phyloP scores from a whole-genome alignment of 1,139 yeast genomes.

The Saccharomyces hybrid region DNA sequence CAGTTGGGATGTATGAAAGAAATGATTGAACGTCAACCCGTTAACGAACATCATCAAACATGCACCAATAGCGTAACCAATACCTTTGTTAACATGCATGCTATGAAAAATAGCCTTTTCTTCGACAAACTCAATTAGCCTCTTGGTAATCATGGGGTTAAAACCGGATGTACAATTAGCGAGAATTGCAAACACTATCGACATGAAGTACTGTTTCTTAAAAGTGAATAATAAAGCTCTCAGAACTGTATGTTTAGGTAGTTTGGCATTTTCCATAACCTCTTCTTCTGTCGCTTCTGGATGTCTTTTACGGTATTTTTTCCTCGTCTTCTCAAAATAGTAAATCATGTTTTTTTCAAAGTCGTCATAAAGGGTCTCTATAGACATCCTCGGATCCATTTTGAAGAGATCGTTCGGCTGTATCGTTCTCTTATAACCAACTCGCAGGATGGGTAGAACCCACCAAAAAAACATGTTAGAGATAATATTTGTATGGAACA shows the following conservation, averaged over 20 bases:
- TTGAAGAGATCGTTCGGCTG: conserved; percentile 55
- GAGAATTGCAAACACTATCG: conserved; percentile 38
- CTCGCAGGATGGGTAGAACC: conserved; percentile 50
- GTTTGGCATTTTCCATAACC: conserved; percentile 26
- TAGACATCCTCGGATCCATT: conserved; percentile 45
- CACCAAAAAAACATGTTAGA: conserved; percentile 46
- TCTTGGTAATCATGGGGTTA: conserved; percentile 45
- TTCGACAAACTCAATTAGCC: conserved; percentile 46
- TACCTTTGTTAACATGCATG: conserved; percentile 40
- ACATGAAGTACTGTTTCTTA: conserved; percentile 41
- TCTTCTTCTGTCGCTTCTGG: conserved; percentile 33
- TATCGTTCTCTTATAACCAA: conserved; percentile 63
- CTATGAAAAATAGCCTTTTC: conserved; percentile 31
- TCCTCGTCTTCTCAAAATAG: conserved; percentile 35
- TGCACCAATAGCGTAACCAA: conserved; percentile 56
- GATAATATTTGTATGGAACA: conserved; percentile 32
- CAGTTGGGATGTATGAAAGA: conserved; percentile 51
- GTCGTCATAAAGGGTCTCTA: conserved; percentile 39
- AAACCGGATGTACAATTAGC: conserved; percentile 48
- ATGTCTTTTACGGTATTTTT: conserved; percentile 19
- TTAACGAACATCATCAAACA: conserved; percentile 40
- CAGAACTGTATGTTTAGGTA: conserved; percentile 39
- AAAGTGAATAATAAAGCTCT: conserved; percentile 51
- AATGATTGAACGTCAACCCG: conserved; percentile 54
- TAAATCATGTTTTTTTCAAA: conserved; percentile 37